These are phyloP conservation scores for Chloranthus sessilifolius DNA, from an alignment of 164 flowering plant species.

Conservation along the genomic window DNA sequence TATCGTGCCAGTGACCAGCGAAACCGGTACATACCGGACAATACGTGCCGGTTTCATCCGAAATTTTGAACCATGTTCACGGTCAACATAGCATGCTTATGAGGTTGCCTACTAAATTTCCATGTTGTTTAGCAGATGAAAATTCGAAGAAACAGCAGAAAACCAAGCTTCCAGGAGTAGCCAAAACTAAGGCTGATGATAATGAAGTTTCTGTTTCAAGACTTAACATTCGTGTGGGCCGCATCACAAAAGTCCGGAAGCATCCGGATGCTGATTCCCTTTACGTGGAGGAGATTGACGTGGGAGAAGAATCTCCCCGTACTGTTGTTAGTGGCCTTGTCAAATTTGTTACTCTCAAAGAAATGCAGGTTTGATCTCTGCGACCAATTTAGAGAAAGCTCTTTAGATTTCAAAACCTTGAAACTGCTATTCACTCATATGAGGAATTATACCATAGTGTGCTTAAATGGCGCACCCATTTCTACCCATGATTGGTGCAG, in stretches of 20 bases:
- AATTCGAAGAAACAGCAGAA: constrained; percentile 37
- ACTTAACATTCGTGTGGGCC: constrained; percentile 91
- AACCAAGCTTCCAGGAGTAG: constrained; percentile 39
- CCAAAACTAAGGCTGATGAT: constrained; percentile 41
- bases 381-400: too few species aligned
- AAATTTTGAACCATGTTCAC: too few species aligned
- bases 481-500: too few species aligned
- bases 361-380: constrained; percentile 63
- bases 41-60: too few species aligned
- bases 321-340: constrained; percentile 97
- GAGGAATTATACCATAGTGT: too few species aligned
- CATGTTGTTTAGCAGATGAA: constrained; percentile 25
- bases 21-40: too few species aligned
- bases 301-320: constrained; percentile 71
- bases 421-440: too few species aligned
- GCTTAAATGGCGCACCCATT: too few species aligned
- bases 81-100: too few species aligned
- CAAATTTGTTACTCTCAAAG: constrained; percentile 77
- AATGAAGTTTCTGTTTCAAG: constrained; percentile 60
- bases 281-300: constrained; percentile 90
- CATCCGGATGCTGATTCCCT: constrained; percentile 95
- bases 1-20: too few species aligned
- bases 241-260: constrained; percentile 63
- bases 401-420: too few species aligned
- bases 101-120: background rate